A percentile compares a stretch with the other conserved stretches of the same genome.
These are phyloP conservation scores for Prunus padus DNA, from an alignment of 306 rosid genomes.

Conservation along the genomic window DNA sequence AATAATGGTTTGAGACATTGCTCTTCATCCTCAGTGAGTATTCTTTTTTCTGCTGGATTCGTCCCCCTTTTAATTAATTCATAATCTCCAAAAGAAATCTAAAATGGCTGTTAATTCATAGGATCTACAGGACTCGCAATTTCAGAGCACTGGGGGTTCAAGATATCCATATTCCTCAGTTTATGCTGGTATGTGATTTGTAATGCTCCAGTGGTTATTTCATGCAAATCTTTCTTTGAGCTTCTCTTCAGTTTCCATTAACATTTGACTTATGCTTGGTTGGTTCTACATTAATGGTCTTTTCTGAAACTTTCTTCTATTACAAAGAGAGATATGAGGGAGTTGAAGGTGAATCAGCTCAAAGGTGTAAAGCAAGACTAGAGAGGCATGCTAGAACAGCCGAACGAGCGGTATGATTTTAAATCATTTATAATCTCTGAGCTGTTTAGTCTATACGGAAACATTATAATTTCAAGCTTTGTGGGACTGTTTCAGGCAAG, in stretches of 20 bases:
- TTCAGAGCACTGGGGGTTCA: conserved; percentile 44
- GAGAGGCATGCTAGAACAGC: conserved; percentile 91
- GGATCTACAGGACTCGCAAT: conserved; percentile 64
- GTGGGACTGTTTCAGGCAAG: conserved; percentile 62
- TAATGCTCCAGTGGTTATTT: conserved; percentile 12
- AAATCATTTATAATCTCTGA: conserved; percentile 14
- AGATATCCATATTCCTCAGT: conserved; percentile 53
- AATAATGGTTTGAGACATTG: conserved; percentile 53
- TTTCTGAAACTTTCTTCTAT: conserved; percentile 48
- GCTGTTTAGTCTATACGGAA: conserved; percentile 10
- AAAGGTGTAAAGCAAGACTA: conserved; percentile 91
- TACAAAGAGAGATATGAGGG: conserved; percentile 63
- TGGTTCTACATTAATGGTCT: conserved; percentile 23
- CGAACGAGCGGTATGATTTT: conserved; percentile 80
- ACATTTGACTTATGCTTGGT: conserved; percentile 20
- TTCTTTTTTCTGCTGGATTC: conserved; percentile 9
- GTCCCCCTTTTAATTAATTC: conserved; percentile 23
- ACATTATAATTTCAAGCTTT: conserved; percentile 26
- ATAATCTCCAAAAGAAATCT: conserved; percentile 15
- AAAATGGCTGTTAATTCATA: conserved; percentile 36
- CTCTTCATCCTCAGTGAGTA: conserved; percentile 66
- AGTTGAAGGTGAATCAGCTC: conserved; percentile 82
- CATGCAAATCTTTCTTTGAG: conserved; percentile 7
- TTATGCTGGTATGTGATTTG: conserved; percentile 56
- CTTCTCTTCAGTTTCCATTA: conserved; percentile 7